Evolutionary conservation across 352 stramenopile species (phyloP).

Genomic region (Bremia lactucae): DNA sequence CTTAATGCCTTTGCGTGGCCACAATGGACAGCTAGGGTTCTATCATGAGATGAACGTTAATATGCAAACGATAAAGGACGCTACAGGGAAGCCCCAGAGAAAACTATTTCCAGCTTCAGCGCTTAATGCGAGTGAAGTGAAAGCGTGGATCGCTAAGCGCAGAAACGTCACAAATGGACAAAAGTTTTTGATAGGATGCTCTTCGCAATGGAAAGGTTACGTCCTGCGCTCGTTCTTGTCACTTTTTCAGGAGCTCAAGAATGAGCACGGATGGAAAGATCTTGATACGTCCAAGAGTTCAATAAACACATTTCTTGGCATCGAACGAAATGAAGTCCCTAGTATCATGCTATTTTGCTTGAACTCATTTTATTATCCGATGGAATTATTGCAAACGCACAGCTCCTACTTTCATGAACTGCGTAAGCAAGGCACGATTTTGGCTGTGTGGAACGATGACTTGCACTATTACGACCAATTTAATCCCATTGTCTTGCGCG

Average conservation of each 20-base stretch:
- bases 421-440: slow-evolving; percentile 47
- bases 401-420: slow-evolving; percentile 60
- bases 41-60: slow-evolving; percentile 77
- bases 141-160: slow-evolving; percentile 52
- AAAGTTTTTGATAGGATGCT: slow-evolving; percentile 64
- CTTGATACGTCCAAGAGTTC: slow-evolving; percentile 39
- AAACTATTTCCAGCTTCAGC: slow-evolving; percentile 36
- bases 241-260: slow-evolving; percentile 59
- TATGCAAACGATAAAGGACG: slow-evolving; percentile 38
- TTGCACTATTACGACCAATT: slow-evolving; percentile 77
- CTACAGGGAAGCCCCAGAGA: slow-evolving; percentile 21
- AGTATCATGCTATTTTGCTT: slow-evolving; percentile 69
- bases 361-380: slow-evolving; percentile 58
- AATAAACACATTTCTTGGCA: slow-evolving; percentile 48
- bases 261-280: slow-evolving; percentile 51
- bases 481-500: slow-evolving; percentile 38
- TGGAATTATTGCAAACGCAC: slow-evolving; percentile 53
- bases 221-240: slow-evolving; percentile 55
- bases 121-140: slow-evolving; percentile 34
- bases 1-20: slow-evolving; percentile 17
- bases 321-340: slow-evolving; percentile 47
- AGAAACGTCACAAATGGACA: slow-evolving; percentile 53
- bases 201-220: slow-evolving; percentile 46
- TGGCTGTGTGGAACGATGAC: slow-evolving; percentile 73
- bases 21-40: slow-evolving; percentile 52